phyloP scores from a whole-genome alignment of 116 monocot genomes.

The Papilionanthe hybrid region DNA sequence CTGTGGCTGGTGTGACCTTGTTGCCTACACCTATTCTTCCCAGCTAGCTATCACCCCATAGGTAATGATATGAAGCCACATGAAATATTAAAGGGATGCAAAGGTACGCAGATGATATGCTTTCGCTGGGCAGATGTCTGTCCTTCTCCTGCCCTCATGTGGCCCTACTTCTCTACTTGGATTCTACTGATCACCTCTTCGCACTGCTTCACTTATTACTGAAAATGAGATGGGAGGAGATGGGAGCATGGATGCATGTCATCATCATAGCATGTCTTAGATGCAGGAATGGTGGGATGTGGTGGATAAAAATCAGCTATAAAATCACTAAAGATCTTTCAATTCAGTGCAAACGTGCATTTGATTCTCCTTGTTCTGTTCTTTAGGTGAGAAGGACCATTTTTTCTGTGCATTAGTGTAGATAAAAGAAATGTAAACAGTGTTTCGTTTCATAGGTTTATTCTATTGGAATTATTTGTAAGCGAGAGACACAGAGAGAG shows the following conservation, averaged over 20 bases:
- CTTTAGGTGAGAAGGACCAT: not conserved
- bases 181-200: conserved; percentile 24
- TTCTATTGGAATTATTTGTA: not conserved
- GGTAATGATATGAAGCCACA: conserved; percentile 27
- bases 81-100: conserved; percentile 14
- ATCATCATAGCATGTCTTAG: not conserved
- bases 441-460: not conserved
- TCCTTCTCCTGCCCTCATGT: conserved; percentile 15
- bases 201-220: not conserved
- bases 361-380: conserved; percentile 25
- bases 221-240: conserved; percentile 8
- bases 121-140: conserved; percentile 27
- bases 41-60: conserved; percentile 17
- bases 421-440: not conserved
- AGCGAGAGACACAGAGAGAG: not conserved
- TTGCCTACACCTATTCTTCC: conserved; percentile 1
- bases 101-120: conserved; percentile 33
- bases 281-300: not conserved
- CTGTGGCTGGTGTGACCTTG: conserved; percentile 7
- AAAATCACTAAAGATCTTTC: conserved; percentile 33
- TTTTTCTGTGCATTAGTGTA: not conserved
- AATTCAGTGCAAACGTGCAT: conserved; percentile 38
- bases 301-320: conserved; percentile 10
- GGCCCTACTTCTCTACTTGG: conserved; percentile 22
- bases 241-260: not conserved